Evolutionary conservation across 2,329 filamentous ascomycete species (phyloP).

Genomic region (Penicillium polonicum): DNA sequence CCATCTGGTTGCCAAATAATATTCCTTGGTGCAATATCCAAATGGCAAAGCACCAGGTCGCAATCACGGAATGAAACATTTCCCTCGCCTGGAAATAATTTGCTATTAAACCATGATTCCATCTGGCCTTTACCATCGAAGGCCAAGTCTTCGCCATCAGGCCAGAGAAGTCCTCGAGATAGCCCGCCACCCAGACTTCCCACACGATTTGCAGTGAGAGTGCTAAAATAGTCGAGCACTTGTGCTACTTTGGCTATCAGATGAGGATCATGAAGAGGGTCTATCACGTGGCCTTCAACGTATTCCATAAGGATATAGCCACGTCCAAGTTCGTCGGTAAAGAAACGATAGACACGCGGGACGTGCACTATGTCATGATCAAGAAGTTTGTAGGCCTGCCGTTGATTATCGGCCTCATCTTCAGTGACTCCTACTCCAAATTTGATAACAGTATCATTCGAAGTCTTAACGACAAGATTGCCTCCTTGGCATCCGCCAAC

Average conservation of each 20-base stretch:
- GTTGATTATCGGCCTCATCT: not conserved
- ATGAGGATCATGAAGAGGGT: not conserved
- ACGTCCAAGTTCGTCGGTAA: not conserved
- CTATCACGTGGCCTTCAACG: not conserved
- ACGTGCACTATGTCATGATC: not conserved
- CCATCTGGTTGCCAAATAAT: not conserved
- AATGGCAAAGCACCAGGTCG: not conserved
- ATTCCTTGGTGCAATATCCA: not conserved
- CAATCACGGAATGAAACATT: not conserved
- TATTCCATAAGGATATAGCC: not conserved
- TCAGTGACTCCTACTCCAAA: not conserved
- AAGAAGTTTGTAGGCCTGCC: not conserved
- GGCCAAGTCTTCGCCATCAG: not conserved
- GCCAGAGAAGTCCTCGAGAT: not conserved
- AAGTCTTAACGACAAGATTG: not conserved
- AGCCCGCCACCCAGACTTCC: not conserved
- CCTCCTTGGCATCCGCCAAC: not conserved
- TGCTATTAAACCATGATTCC: not conserved
- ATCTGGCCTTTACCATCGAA: not conserved
- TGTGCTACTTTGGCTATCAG: not conserved
- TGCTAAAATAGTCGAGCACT: not conserved
- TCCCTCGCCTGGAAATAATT: not conserved
- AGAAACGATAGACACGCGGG: not conserved
- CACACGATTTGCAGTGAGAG: not conserved
- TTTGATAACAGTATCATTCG: not conserved